Evolutionary conservation across 371 early-diverging fungal genomes (phyloP).

Genomic region (Zychaea mexicana): DNA sequence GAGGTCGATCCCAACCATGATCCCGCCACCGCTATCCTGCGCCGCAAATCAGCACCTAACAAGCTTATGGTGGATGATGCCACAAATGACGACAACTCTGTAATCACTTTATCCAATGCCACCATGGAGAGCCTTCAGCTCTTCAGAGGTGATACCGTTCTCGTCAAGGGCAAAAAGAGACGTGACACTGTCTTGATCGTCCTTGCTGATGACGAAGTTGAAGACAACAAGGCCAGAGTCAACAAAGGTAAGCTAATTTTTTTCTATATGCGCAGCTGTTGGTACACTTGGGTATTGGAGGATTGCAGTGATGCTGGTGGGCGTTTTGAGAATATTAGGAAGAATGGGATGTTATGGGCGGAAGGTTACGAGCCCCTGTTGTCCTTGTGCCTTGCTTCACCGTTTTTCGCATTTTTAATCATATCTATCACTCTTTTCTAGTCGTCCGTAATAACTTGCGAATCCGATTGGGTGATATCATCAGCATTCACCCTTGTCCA

Average conservation of each 20-base stretch:
- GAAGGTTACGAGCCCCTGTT: neutral
- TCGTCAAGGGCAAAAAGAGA: constrained; percentile 99
- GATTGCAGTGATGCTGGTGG: too few species aligned
- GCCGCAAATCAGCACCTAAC: constrained; percentile 94
- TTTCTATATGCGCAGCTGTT: neutral
- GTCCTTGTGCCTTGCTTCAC: too few species aligned
- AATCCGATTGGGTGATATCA: constrained; percentile 97
- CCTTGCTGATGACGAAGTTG: constrained; percentile 89
- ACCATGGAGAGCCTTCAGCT: constrained; percentile 93
- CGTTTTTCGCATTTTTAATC: constrained; percentile 4
- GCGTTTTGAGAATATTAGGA: neutral
- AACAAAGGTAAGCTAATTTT: constrained; percentile 77
- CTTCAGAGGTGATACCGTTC: constrained; percentile 94
- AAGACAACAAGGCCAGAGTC: constrained; percentile 93
- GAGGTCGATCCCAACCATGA: constrained; percentile 71
- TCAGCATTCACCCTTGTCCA: constrained; percentile 94
- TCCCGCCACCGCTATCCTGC: constrained; percentile 92
- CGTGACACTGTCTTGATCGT: constrained; percentile 96
- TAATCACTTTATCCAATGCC: constrained; percentile 85
- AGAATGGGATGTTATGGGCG: neutral
- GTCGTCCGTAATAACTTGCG: constrained; percentile 98
- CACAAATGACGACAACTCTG: constrained; percentile 96
- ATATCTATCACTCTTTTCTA: constrained; percentile 15
- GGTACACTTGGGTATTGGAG: neutral
- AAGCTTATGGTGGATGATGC: constrained; percentile 98